Conservation (phyloP, 202 grass and related monocot species). For the Panicum hallii region DNA sequence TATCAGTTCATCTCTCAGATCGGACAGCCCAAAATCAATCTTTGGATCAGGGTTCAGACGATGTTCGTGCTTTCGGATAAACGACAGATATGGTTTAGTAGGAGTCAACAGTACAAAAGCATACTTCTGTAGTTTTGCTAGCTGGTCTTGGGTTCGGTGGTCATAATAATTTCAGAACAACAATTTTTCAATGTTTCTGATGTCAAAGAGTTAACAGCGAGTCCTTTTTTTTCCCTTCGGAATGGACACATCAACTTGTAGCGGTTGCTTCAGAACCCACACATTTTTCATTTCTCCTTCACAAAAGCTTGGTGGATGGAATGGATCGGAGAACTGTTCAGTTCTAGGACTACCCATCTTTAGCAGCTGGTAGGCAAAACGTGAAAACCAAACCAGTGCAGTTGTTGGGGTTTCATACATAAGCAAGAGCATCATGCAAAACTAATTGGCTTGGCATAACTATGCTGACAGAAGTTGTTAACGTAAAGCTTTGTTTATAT, state of each 20-base stretch:
- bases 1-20: background rate
- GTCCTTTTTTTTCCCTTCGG: background rate
- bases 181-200: background rate
- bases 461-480: slow-evolving; percentile 14
- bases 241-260: slow-evolving; percentile 16
- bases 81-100: background rate
- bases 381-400: slow-evolving; percentile 28
- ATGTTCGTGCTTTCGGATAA: background rate
- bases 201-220: slow-evolving; percentile 15
- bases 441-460: background rate
- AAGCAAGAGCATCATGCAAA: slow-evolving; percentile 27
- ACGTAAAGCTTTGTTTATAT: background rate
- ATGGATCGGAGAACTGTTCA: slow-evolving; percentile 12
- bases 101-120: background rate
- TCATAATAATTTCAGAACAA: background rate
- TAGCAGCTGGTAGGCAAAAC: slow-evolving; percentile 26
- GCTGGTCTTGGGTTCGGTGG: background rate
- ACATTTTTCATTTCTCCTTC: background rate
- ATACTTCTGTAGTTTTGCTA: background rate
- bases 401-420: slow-evolving; percentile 28
- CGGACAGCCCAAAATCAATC: background rate
- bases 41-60: background rate
- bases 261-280: slow-evolving; percentile 32
- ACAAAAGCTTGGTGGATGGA: slow-evolving; percentile 19
- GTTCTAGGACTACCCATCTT: slow-evolving; percentile 5